phyloP scores from a whole-genome alignment of 148 eudicot species.

The Chenopodium quinoa region DNA sequence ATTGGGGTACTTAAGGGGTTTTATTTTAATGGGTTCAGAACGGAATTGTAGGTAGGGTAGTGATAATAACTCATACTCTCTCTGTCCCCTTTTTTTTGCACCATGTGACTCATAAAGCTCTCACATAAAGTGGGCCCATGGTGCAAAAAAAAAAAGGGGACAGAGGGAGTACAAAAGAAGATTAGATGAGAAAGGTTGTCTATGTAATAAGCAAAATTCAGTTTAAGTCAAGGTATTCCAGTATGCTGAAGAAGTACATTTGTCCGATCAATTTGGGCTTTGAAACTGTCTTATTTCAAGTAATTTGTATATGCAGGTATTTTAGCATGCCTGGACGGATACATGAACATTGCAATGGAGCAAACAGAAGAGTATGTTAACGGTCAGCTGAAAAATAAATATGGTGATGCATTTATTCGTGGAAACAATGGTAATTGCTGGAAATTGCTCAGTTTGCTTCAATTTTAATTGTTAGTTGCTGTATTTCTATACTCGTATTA shows the following conservation, averaged over 20 bases:
- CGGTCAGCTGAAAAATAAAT: conserved; percentile 91
- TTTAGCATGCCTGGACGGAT: conserved; percentile 93
- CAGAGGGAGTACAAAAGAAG: not conserved
- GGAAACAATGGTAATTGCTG: conserved; percentile 78
- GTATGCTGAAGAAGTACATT: not conserved
- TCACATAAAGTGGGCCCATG: too few relatives aligned
- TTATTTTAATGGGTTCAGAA: not conserved
- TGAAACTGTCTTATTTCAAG: not conserved
- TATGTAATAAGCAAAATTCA: not conserved
- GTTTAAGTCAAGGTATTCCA: not conserved
- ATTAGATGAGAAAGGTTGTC: not conserved
- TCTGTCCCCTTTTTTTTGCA: too few relatives aligned
- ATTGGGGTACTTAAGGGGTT: not conserved
- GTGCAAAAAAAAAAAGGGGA: too few relatives aligned
- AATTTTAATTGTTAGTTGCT: not conserved
- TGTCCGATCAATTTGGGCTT: not conserved
- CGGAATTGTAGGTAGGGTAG: too few relatives aligned
- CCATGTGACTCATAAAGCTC: too few relatives aligned
- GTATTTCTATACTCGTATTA: not conserved
- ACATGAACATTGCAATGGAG: conserved; percentile 99
- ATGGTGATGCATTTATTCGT: conserved; percentile 94
- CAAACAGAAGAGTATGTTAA: conserved; percentile 98
- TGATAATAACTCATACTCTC: not conserved
- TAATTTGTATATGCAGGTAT: conserved; percentile 51
- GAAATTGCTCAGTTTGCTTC: not conserved